These are phyloP conservation scores for Malbranchea cinnamomea DNA, from an alignment of 2,329 filamentous ascomycete genomes.

Conservation along the genomic window DNA sequence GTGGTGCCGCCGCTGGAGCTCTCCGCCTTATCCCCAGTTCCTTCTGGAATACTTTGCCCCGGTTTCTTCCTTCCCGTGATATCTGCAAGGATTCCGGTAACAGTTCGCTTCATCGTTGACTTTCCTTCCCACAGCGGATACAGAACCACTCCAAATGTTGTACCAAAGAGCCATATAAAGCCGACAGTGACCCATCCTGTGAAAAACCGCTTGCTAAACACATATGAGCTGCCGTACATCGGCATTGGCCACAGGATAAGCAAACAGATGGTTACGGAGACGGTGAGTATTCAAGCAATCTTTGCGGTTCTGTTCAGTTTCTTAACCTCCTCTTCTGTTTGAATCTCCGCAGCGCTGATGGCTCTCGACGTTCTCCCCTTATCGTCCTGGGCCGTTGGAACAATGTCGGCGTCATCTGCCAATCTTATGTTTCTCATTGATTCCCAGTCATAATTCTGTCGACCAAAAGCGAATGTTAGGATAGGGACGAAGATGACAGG, in stretches of 20 bases:
- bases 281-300: constrained; percentile 43
- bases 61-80: constrained; percentile 29
- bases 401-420: constrained; percentile 62
- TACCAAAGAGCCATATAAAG: constrained; percentile 67
- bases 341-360: constrained; percentile 19
- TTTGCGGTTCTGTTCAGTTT: constrained; percentile 39
- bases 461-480: constrained; percentile 54
- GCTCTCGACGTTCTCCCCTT: constrained; percentile 48
- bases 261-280: constrained; percentile 52
- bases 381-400: constrained; percentile 47
- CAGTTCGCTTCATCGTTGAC: constrained; percentile 46
- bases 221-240: constrained; percentile 68
- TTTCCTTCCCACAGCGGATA: constrained; percentile 73
- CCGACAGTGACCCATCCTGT: constrained; percentile 65
- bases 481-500: constrained; percentile 61
- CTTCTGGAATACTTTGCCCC: not conserved
- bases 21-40: not conserved
- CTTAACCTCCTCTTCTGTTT: constrained; percentile 29
- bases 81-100: constrained; percentile 48
- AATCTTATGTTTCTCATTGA: constrained; percentile 68
- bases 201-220: constrained; percentile 72
- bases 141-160: constrained; percentile 56
- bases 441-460: constrained; percentile 71
- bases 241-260: constrained; percentile 85
- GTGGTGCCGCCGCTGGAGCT: not conserved